Evolutionary conservation across 1,284 basidiomycete genomes (phyloP).

Genomic region (Naganishia cerealis): DNA sequence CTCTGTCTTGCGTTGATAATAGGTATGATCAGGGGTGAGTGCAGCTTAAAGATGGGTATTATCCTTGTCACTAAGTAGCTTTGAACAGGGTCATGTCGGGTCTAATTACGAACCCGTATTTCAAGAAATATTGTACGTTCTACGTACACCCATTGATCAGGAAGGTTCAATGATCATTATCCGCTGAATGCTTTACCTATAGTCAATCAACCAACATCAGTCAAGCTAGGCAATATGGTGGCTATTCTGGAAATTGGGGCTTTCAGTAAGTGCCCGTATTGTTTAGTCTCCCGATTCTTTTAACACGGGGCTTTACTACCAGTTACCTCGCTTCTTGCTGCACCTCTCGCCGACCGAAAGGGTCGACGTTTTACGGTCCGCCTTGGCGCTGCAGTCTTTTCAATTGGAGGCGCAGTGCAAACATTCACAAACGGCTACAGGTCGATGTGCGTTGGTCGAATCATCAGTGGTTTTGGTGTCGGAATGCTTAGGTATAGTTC

Average conservation of each 20-base stretch:
- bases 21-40: conserved; percentile 82
- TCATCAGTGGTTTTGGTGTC: conserved; percentile 89
- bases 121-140: conserved; percentile 62
- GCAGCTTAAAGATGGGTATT: background rate
- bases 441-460: conserved; percentile 81
- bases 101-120: conserved; percentile 90
- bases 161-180: conserved; percentile 31
- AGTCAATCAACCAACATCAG: conserved; percentile 69
- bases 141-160: conserved; percentile 34
- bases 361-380: conserved; percentile 86
- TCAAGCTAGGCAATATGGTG: conserved; percentile 69
- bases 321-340: conserved; percentile 89
- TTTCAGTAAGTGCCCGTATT: conserved; percentile 63
- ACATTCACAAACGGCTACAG: conserved; percentile 80
- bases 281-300: background rate
- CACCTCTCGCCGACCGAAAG: conserved; percentile 79
- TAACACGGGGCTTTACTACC: conserved; percentile 13
- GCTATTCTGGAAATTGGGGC: conserved; percentile 90
- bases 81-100: conserved; percentile 50
- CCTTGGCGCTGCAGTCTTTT: conserved; percentile 81
- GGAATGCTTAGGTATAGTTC: conserved; percentile 75
- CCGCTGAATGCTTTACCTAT: conserved; percentile 48
- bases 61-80: background rate
- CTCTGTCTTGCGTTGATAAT: background rate
- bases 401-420: conserved; percentile 83